Base-by-base conservation (phyloP, 1,284 basidiomycete species). In the Leccinum pachyderme region DNA sequence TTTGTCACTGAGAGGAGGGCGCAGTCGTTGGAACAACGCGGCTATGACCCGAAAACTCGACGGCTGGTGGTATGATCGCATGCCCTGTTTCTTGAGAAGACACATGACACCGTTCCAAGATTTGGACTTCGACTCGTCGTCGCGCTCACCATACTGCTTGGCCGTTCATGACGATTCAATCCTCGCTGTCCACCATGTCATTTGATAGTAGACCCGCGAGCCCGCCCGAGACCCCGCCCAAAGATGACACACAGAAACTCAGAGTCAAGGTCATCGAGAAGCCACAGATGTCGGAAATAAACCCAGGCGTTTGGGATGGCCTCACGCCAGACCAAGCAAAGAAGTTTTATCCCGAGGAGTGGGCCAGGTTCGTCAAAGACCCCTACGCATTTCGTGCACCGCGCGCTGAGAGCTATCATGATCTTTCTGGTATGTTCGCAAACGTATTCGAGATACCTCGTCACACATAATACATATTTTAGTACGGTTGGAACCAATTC, bases 301-400 rank as follows among this genome's bases (percentile, higher is more conserved):
- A 99, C 67, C 96, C 96, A 44, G 93, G 93, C 3, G 91, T 95
- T 7, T 95, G 93, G 87, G 97, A 99, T 70, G 97, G 97, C 1
- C 81, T 99, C 54, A 91, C 88, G 1, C 89, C 91, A 0, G 91
- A 94, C 58, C 89, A 97, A 69, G 95, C 95, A 35, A 86, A 88
- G 72, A 88, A 88, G 66, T 87, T 87, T 62, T 98, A 95, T 72
- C 92, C 96, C 0, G 91, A 91, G 59, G 96, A 99, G 68, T 98
- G 93, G 90, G 88, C 91, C 61, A 82, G 93, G 37, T 96, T 97
- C 75, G 78, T 91, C 46, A 86, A 18, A 18, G 18, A 18, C 18
- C 18, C 18, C 18, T 18, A 18, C 18, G 18, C 18, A 18, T 18
- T 18, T 18, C 18, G 18, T 18, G 18, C 18, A 18, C 18, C 18